phyloP scores from a whole-genome alignment of 371 early-diverging fungal genomes.

The Mortierella sp. region DNA sequence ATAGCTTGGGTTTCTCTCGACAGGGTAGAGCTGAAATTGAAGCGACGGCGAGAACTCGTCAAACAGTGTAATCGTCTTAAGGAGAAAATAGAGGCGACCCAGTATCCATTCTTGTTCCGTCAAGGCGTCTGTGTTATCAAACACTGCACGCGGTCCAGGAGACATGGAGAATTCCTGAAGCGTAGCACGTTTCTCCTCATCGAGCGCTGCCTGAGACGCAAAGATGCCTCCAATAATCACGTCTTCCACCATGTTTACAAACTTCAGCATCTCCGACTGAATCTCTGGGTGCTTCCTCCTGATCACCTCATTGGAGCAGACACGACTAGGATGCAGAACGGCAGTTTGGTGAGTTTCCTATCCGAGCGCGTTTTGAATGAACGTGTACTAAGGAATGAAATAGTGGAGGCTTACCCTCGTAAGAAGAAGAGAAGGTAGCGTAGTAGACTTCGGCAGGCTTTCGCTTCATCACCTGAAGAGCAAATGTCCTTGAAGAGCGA shows the following conservation, averaged over 20 bases:
- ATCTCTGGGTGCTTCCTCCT: slow-evolving; percentile 25
- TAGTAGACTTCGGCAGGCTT: slow-evolving; percentile 21
- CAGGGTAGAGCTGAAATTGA: slow-evolving; percentile 38
- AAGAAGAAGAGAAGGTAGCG: slow-evolving; percentile 34
- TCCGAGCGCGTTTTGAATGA: neutral
- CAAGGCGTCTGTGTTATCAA: slow-evolving; percentile 11
- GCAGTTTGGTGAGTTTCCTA: neutral
- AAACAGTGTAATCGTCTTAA: slow-evolving; percentile 33
- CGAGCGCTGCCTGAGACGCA: neutral
- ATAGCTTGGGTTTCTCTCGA: neutral
- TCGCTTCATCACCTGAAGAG: slow-evolving; percentile 12
- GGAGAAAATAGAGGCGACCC: slow-evolving; percentile 39
- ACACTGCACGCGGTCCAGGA: slow-evolving; percentile 23
- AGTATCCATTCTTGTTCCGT: slow-evolving; percentile 44
- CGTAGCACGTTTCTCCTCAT: slow-evolving; percentile 19
- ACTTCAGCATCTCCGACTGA: slow-evolving; percentile 31
- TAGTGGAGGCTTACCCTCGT: slow-evolving; percentile 25
- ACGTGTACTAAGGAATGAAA: neutral
- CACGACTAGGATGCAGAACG: slow-evolving; percentile 19
- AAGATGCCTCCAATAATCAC: slow-evolving; percentile 22
- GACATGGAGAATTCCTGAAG: slow-evolving; percentile 33
- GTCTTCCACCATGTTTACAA: slow-evolving; percentile 35
- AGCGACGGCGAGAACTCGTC: slow-evolving; percentile 35
- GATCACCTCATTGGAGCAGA: slow-evolving; percentile 27
- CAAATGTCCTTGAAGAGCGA: slow-evolving; percentile 24